Evolutionary conservation across 202 grass and related monocot species (phyloP).

Genomic region (Digitaria exilis): DNA sequence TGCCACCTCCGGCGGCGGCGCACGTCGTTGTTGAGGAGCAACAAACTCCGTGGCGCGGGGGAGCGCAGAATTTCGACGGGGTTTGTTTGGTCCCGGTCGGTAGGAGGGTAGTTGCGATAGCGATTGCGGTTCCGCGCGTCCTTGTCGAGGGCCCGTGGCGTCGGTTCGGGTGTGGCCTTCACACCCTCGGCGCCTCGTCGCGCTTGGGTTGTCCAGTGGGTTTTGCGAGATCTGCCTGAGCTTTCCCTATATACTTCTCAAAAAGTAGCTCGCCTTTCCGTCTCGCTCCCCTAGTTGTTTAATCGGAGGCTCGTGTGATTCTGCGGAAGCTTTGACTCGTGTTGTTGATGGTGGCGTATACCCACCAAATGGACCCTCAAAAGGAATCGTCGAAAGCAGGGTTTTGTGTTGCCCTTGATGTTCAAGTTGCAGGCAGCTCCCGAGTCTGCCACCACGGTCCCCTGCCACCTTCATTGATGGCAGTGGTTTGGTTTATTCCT

Average conservation of each 20-base stretch:
- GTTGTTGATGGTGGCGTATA: conserved; percentile 6
- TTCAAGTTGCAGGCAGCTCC: background rate
- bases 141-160: conserved; percentile 26
- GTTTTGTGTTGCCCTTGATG: background rate
- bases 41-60: background rate
- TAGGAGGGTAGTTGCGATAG: background rate
- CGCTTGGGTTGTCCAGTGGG: conserved; percentile 7
- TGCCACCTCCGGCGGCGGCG: background rate
- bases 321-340: conserved; percentile 29
- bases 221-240: conserved; percentile 53
- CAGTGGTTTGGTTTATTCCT: conserved; percentile 23
- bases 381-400: background rate
- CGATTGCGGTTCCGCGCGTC: conserved; percentile 49
- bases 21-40: background rate
- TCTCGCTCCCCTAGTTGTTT: conserved; percentile 33
- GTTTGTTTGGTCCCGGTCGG: background rate
- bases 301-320: conserved; percentile 35
- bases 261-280: conserved; percentile 38
- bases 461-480: background rate
- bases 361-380: background rate
- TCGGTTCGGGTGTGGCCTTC: conserved; percentile 6
- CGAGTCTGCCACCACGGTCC: conserved; percentile 7
- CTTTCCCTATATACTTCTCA: conserved; percentile 30
- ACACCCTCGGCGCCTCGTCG: background rate
- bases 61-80: background rate